Percentiles rank a stretch among this genome's conserved stretches.
These are phyloP conservation scores for Seiridium cupressi DNA, from an alignment of 2,329 filamentous ascomycete genomes.

Conservation along the genomic window DNA sequence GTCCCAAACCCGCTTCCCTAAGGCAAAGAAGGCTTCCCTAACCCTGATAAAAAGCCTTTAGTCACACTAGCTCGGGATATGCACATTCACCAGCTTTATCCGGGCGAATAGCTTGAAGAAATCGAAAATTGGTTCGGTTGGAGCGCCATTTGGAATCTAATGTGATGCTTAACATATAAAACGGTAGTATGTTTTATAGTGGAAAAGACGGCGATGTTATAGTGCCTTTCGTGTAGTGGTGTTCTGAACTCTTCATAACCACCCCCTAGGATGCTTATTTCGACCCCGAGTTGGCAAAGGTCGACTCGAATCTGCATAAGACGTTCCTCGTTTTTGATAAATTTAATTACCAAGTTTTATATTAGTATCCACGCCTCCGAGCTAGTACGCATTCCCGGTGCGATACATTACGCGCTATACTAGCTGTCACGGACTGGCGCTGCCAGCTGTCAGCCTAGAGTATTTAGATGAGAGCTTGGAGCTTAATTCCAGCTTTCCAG, in stretches of 20 bases:
- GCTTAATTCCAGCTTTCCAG: no score
- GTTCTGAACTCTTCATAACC: slow-evolving; percentile 19
- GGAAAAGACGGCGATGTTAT: neutral
- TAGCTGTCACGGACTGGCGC: no score
- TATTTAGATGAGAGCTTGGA: no score
- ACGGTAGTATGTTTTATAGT: neutral
- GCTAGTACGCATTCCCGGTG: neutral
- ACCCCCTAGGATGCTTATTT: slow-evolving; percentile 20
- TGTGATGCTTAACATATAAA: slow-evolving; percentile 4
- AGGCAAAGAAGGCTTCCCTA: slow-evolving; percentile 21
- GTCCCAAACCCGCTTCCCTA: slow-evolving; percentile 15
- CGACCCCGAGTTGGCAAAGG: slow-evolving; percentile 13
- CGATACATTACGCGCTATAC: neutral
- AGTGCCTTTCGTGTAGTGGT: slow-evolving; percentile 19
- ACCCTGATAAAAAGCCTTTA: slow-evolving; percentile 17
- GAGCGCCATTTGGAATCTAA: slow-evolving; percentile 11
- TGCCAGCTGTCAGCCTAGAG: no score
- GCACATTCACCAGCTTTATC: slow-evolving; percentile 21
- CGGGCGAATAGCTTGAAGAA: slow-evolving; percentile 15
- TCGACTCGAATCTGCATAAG: slow-evolving; percentile 14
- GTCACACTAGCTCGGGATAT: slow-evolving; percentile 14
- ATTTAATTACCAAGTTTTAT: slow-evolving; percentile 24
- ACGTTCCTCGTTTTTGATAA: slow-evolving; percentile 23
- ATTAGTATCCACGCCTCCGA: slow-evolving; percentile 24
- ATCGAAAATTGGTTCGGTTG: slow-evolving; percentile 17